Base-by-base conservation (phyloP, 208 protist species). In the Wallacemonas sp. region DNA sequence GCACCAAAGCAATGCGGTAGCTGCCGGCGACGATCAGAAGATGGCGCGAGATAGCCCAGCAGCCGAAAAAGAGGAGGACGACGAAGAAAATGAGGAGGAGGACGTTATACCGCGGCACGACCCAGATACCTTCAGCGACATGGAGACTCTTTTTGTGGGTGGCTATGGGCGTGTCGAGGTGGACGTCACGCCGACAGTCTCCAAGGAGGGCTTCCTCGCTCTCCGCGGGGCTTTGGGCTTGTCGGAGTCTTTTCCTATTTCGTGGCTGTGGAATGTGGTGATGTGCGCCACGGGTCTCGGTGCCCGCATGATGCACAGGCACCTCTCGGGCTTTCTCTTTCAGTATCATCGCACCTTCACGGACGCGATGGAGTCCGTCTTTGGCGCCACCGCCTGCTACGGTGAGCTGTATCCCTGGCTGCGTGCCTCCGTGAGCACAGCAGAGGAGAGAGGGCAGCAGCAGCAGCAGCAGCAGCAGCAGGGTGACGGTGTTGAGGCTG, bases 121-220 rank as follows among this genome's bases (percentile, higher is more conserved):
- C 54, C 60, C 33, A 15, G 44, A 44, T 12, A 5, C 8, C 15
- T 62, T 62, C 39, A 62, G 47, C 36, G 36, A 44, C 12, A 62
- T 62, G 39, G 4, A 30, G 31, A 55, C 19, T 0, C 66, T 91
- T 21, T 94, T 94, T 63, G 79, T 68, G 36, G 81, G 72, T 26
- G 82, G 88, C 17, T 91, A 70, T 60, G 88, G 88, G 0, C 82
- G 88, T 2, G 88, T 94, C 11, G 88, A 94, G 68, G 78, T 94
- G 34, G 82, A 94, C 49, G 79, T 76, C 17, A 27, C 69, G 15
- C 88, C 88, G 1, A 74, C 74, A 2, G 70, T 94, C 15, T 79
- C 67, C 2, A 41, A 69, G n/a, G 62, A 74, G 19, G 73, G 74
- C 19, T 72, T 91, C 38, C 14, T 74, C 6, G 55, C 44, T 14